These are phyloP conservation scores for Aquilaria yunnanensis DNA, from an alignment of 345 rosid species.

Conservation along the genomic window DNA sequence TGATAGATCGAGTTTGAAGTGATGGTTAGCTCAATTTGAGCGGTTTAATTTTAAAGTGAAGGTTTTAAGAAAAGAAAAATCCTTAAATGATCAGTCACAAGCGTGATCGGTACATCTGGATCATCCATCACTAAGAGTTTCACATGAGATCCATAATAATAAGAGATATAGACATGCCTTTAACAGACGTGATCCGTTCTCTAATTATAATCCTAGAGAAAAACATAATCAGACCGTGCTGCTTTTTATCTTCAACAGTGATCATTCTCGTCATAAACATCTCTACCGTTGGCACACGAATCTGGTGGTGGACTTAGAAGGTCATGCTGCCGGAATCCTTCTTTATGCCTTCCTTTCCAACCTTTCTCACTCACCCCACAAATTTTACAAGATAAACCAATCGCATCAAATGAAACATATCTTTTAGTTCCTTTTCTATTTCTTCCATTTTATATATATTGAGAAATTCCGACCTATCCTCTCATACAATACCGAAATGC, in stretches of 20 bases:
- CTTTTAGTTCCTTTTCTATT: background rate
- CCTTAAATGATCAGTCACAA: background rate
- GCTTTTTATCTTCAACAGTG: conserved; percentile 16
- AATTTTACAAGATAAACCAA: background rate
- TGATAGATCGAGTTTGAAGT: too few relatives aligned
- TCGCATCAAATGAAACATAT: background rate
- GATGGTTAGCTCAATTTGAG: too few relatives aligned
- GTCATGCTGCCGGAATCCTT: conserved; percentile 33
- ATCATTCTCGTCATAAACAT: conserved; percentile 9
- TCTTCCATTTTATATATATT: background rate
- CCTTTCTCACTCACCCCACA: conserved; percentile 14
- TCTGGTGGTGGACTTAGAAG: conserved; percentile 12
- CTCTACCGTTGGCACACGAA: conserved; percentile 21
- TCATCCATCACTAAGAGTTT: background rate
- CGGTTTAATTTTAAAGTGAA: too few relatives aligned
- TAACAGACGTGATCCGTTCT: too few relatives aligned
- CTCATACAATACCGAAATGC: too few relatives aligned
- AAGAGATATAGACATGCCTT: background rate
- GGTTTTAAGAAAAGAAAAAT: too few relatives aligned
- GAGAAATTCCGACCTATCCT: background rate
- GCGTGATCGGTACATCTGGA: background rate
- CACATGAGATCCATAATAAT: background rate
- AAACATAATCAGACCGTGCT: conserved; percentile 7
- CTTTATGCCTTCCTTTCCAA: conserved; percentile 49
- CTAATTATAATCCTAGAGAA: background rate